Evolutionary conservation across 768 basidiomycete genomes (phyloP).

Genomic region (Tylopilus plumbeoviolaceoides): DNA sequence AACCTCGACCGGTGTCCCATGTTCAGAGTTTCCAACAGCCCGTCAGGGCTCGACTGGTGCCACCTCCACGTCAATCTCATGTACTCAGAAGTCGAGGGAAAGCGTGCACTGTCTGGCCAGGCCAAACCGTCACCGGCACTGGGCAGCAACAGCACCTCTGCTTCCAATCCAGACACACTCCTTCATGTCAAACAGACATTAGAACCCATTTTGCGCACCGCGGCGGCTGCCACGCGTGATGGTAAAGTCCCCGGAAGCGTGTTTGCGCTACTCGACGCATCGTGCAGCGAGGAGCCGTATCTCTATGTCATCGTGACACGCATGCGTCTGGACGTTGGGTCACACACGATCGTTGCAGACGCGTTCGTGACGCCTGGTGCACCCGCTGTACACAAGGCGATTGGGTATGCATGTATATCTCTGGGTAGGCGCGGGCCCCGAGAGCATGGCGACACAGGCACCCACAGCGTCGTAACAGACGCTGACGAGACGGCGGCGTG

Average conservation of each 20-base stretch:
- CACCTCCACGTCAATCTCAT: slow-evolving; percentile 24
- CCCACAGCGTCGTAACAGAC: slow-evolving; percentile 13
- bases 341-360: slow-evolving; percentile 45
- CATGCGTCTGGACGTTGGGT: slow-evolving; percentile 41
- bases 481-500: slow-evolving; percentile 32
- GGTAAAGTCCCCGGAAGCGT: slow-evolving; percentile 7
- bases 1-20: slow-evolving; percentile 33
- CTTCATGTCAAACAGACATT: slow-evolving; percentile 31
- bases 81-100: slow-evolving; percentile 21
- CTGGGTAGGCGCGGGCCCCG: not conserved
- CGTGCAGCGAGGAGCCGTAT: slow-evolving; percentile 14
- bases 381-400: not conserved
- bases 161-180: slow-evolving; percentile 15
- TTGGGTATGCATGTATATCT: not conserved
- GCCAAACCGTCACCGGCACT: not conserved
- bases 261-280: slow-evolving; percentile 17
- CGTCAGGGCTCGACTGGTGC: slow-evolving; percentile 26
- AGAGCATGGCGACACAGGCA: not conserved
- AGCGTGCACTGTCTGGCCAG: not conserved
- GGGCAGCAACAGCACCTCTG: not conserved
- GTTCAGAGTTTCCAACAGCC: slow-evolving; percentile 21
- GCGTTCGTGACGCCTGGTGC: slow-evolving; percentile 40
- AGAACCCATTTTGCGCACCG: slow-evolving; percentile 21
- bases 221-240: slow-evolving; percentile 6
- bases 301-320: slow-evolving; percentile 44